phyloP scores from a whole-genome alignment of 306 rosid species.

The Gastrolobium bilobum region DNA sequence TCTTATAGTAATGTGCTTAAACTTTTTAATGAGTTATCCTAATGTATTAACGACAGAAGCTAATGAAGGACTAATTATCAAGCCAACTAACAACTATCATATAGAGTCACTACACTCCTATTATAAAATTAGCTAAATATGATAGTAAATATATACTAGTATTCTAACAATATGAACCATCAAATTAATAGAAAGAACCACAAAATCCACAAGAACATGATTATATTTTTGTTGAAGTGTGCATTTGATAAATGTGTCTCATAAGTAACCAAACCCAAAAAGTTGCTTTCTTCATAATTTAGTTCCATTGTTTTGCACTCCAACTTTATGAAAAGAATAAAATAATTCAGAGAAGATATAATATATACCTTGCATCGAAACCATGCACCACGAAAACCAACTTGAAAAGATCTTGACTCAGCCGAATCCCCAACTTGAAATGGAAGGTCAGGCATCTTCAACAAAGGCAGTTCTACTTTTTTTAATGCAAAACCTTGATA shows the following conservation, averaged over 20 bases:
- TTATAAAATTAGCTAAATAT: not conserved
- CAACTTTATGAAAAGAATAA: not conserved
- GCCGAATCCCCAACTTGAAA: conserved; percentile 67
- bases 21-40: not conserved
- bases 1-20: not conserved
- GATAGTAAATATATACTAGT: not conserved
- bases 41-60: not conserved
- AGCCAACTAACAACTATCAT: not conserved
- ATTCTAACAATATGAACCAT: not conserved
- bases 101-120: not conserved
- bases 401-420: conserved; percentile 65
- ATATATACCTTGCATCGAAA: conserved; percentile 79
- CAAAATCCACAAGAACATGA: not conserved
- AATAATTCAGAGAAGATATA: not conserved
- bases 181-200: conserved; percentile 1
- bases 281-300: not conserved
- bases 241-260: not conserved
- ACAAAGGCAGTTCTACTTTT: not conserved
- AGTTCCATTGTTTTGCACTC: not conserved
- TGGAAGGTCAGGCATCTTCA: conserved; percentile 52
- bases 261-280: not conserved
- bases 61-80: not conserved
- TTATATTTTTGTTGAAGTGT: not conserved
- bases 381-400: conserved; percentile 92
- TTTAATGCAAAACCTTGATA: not conserved